phyloP scores from a whole-genome alignment of 164 flowering plant species.

The Aristolochia contorta region DNA sequence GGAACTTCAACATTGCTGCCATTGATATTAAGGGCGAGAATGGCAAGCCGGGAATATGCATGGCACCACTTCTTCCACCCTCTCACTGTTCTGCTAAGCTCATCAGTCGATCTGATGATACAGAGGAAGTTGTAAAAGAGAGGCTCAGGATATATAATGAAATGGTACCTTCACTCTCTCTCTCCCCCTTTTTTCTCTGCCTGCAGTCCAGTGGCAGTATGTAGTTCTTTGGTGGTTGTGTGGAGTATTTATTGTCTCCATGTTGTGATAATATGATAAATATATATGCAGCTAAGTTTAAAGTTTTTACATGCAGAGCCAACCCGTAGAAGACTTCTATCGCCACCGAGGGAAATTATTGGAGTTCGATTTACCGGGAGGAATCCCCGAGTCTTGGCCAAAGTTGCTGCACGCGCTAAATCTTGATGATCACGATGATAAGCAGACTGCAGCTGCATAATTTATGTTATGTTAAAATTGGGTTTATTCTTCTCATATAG shows the following conservation, averaged over 20 bases:
- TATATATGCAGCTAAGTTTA: too few species aligned
- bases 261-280: too few species aligned
- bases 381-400: slow-evolving; percentile 95
- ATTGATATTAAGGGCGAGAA: slow-evolving; percentile 67
- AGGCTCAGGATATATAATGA: slow-evolving; percentile 72
- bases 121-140: slow-evolving; percentile 69
- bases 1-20: slow-evolving; percentile 64
- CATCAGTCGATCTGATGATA: slow-evolving; percentile 82
- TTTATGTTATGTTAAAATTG: neutral
- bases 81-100: slow-evolving; percentile 75
- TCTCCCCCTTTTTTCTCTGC: neutral
- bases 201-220: neutral
- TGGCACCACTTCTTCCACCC: slow-evolving; percentile 95
- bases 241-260: too few species aligned
- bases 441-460: slow-evolving; percentile 40
- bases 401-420: slow-evolving; percentile 73
- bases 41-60: slow-evolving; percentile 65
- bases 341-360: slow-evolving; percentile 61
- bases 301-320: slow-evolving; percentile 52
- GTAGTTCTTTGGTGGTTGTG: too few species aligned
- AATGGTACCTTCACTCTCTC: slow-evolving; percentile 35
- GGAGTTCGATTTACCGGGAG: slow-evolving; percentile 94
- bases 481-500: slow-evolving; percentile 37
- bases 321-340: slow-evolving; percentile 78
- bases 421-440: slow-evolving; percentile 54